Base-by-base conservation (phyloP, 192 early-diverging fungal species). In the Gonapodya prolifera region DNA sequence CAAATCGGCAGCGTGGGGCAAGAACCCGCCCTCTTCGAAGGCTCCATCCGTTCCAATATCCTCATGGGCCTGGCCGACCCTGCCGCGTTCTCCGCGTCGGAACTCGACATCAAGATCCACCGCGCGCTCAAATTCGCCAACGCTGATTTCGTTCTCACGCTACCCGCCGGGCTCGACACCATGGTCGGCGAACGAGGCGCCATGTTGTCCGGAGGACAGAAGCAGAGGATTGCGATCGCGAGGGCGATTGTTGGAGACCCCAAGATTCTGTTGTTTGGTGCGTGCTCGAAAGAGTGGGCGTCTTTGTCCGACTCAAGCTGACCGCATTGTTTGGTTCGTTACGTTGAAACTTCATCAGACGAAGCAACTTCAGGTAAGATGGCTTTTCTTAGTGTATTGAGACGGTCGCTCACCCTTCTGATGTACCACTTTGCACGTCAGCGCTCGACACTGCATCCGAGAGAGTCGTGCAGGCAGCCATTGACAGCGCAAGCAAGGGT, bases 91-190 rank as follows among this genome's bases (percentile, higher is more conserved):
- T 30, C 18, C 71, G 2, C 28, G 2, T 18, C 71, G 71, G 71
- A 73, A 18, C 71, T 30, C 8, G 71, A 73, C 8, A 32, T 16
- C 2, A 32, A 18, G 31, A 32, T 86, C 35, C 74, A 81, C 34
- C 77, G 80, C 23, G 86, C 83, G 1, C 80, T 80, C 70, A 78
- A 82, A 73, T 85, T 91, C 2, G 94, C 90, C 1, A 88, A 93
- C 71, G 91, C 92, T n/a, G 89, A 92, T 36, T 98, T 98, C 79
- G 94, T 98, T 76, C 80, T 81, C 80, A 89, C 91, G 78, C 82
- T 97, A n/a, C 95, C 96, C 2, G 81, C 92, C n/a, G 89, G 90
- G 18, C 94, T 93, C 81, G 89, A 94, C 69, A 97, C 95, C 16
- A 80, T 82, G 30, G 93, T 96, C 34, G 96, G 96, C 80, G 93